A percentile compares a stretch with the other conserved stretches of the same genome.
These are phyloP conservation scores for Acidiella bohemica DNA, from an alignment of 495 filamentous ascomycete species.

Conservation along the genomic window DNA sequence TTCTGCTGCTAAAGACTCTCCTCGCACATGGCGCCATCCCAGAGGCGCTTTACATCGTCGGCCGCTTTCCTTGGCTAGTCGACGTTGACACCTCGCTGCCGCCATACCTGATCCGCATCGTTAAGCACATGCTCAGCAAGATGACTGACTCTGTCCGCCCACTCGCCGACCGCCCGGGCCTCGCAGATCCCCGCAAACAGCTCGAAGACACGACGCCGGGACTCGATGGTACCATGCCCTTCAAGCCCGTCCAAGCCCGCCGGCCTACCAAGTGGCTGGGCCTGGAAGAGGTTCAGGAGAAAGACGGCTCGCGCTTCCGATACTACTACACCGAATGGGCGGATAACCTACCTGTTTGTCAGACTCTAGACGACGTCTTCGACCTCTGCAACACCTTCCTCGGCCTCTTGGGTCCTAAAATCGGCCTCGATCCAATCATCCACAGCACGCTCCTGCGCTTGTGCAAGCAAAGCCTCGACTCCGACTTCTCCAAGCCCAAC, in stretches of 20 bases:
- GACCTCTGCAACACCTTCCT: conserved; percentile 72
- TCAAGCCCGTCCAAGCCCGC: background rate
- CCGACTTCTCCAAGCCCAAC: conserved; percentile 58
- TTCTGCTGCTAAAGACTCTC: conserved; percentile 67
- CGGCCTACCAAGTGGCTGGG: conserved; percentile 33
- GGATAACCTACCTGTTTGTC: conserved; percentile 82
- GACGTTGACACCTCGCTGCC: conserved; percentile 67
- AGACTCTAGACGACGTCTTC: conserved; percentile 80
- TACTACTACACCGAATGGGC: conserved; percentile 99
- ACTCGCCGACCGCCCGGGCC: conserved; percentile 27
- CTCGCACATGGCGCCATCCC: conserved; percentile 85
- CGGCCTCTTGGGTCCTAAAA: conserved; percentile 71
- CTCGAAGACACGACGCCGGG: conserved; percentile 5
- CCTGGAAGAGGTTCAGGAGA: conserved; percentile 57
- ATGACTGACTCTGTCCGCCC: conserved; percentile 46
- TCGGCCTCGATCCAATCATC: conserved; percentile 69
- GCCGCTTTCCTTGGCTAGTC: conserved; percentile 79
- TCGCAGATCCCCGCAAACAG: conserved; percentile 28
- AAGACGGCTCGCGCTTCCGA: conserved; percentile 60
- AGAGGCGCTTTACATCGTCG: conserved; percentile 83
- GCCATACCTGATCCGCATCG: conserved; percentile 67
- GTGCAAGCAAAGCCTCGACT: conserved; percentile 55
- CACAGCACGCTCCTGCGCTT: conserved; percentile 69
- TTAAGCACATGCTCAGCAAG: conserved; percentile 62
- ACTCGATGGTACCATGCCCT: conserved; percentile 6